These are phyloP conservation scores for Cladorrhinum sp. DNA, from an alignment of 2,329 filamentous ascomycete species.

Conservation along the genomic window DNA sequence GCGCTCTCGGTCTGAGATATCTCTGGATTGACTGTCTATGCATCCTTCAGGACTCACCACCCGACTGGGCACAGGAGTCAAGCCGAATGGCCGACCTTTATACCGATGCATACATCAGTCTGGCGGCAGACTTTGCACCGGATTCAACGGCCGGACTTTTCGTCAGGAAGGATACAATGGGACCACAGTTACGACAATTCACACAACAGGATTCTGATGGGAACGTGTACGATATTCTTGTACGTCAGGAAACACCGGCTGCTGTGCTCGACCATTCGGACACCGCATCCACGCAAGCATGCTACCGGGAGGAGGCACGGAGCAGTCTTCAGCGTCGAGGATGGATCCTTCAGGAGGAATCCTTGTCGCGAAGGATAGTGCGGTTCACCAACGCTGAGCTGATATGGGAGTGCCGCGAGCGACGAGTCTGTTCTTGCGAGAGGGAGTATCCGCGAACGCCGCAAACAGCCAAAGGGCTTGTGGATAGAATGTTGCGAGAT, in stretches of 20 bases:
- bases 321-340: not conserved
- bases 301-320: not conserved
- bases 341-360: slow-evolving; percentile 3
- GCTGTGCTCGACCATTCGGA: not conserved
- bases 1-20: not conserved
- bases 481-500: not conserved
- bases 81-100: not conserved
- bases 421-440: not conserved
- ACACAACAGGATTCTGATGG: not conserved
- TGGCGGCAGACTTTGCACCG: not conserved
- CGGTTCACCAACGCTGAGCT: slow-evolving; percentile 1
- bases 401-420: not conserved
- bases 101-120: not conserved
- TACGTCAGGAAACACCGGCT: not conserved
- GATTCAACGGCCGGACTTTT: not conserved
- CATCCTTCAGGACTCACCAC: not conserved
- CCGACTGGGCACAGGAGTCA: slow-evolving; percentile 2
- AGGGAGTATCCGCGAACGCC: not conserved
- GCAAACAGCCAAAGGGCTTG: not conserved
- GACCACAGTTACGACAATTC: not conserved
- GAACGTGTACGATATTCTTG: not conserved
- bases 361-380: not conserved
- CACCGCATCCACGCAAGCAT: not conserved
- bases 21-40: not conserved
- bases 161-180: not conserved